Conservation (phyloP, 345 rosid species). For the Eutrema heterophyllum region DNA sequence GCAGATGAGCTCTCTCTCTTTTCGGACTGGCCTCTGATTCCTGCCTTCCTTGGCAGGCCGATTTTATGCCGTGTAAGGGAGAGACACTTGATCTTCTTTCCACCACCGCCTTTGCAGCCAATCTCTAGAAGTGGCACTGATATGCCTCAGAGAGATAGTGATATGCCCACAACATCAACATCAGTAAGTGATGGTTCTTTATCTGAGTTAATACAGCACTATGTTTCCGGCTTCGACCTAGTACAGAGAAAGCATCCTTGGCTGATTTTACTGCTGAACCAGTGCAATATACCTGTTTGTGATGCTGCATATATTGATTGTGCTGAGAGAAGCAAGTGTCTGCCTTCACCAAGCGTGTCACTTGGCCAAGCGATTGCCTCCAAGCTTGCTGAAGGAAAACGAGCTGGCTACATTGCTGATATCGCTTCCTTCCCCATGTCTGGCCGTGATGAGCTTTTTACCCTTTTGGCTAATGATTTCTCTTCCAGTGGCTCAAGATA, state of each 20-base stretch:
- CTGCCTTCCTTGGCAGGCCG: conserved; percentile 91
- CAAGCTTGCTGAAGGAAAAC: conserved; percentile 74
- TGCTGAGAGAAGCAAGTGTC: conserved; percentile 59
- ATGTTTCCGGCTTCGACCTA: conserved; percentile 52
- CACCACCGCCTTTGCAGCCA: conserved; percentile 48
- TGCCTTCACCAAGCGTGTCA: conserved; percentile 63
- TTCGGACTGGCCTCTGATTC: conserved; percentile 90
- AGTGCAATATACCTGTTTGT: conserved; percentile 78
- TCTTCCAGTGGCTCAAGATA: conserved; percentile 52
- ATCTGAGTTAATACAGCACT: conserved; percentile 38
- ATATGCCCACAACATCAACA: conserved; percentile 32
- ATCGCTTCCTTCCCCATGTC: conserved; percentile 50
- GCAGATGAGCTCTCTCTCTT: conserved; percentile 62
- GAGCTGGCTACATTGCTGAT: conserved; percentile 67
- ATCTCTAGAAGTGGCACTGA: conserved; percentile 31
- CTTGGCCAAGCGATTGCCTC: conserved; percentile 82
- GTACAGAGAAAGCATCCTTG: conserved; percentile 59
- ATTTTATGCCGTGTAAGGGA: conserved; percentile 82
- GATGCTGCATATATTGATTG: conserved; percentile 68
- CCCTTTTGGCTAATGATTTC: conserved; percentile 75
- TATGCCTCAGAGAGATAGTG: conserved; percentile 26
- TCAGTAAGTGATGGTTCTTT: conserved; percentile 35
- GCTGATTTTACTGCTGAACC: conserved; percentile 72
- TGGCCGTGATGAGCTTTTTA: conserved; percentile 66
- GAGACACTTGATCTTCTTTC: conserved; percentile 63